Conservation (phyloP, 2,329 filamentous ascomycete genomes). For the Colletotrichum lindemuthianum region DNA sequence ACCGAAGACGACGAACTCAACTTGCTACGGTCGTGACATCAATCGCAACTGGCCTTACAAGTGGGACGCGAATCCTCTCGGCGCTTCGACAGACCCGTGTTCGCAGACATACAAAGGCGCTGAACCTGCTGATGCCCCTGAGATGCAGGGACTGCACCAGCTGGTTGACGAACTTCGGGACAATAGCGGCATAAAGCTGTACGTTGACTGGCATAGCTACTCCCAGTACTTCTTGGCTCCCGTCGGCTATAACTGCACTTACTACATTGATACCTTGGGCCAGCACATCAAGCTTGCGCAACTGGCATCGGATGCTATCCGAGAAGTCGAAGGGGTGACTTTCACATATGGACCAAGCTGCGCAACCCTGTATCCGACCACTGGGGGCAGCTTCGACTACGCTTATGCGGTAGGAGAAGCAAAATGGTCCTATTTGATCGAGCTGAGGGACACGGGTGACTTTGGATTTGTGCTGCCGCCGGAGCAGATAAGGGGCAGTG, state of each 20-base stretch:
- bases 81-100: slow-evolving; percentile 60
- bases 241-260: slow-evolving; percentile 55
- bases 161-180: slow-evolving; percentile 45
- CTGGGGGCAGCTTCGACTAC: slow-evolving; percentile 44
- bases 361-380: slow-evolving; percentile 48
- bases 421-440: slow-evolving; percentile 51
- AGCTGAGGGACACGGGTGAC: slow-evolving; percentile 46
- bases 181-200: slow-evolving; percentile 52
- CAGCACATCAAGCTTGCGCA: slow-evolving; percentile 47
- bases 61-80: slow-evolving; percentile 55
- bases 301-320: slow-evolving; percentile 17
- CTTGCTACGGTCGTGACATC: slow-evolving; percentile 61
- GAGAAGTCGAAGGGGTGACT: slow-evolving; percentile 38
- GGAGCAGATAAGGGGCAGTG: slow-evolving; percentile 48
- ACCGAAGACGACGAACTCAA: slow-evolving; percentile 38
- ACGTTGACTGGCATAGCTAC: slow-evolving; percentile 60
- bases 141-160: slow-evolving; percentile 56
- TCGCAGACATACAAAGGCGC: slow-evolving; percentile 55
- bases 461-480: slow-evolving; percentile 51
- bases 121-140: slow-evolving; percentile 53
- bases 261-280: slow-evolving; percentile 49
- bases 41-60: slow-evolving; percentile 64
- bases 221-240: slow-evolving; percentile 54
- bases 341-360: slow-evolving; percentile 51
- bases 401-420: slow-evolving; percentile 40